Percentiles rank a stretch among this genome's conserved stretches.
These are phyloP conservation scores for Hericium coralloides DNA, from an alignment of 768 basidiomycete species.

Conservation along the genomic window DNA sequence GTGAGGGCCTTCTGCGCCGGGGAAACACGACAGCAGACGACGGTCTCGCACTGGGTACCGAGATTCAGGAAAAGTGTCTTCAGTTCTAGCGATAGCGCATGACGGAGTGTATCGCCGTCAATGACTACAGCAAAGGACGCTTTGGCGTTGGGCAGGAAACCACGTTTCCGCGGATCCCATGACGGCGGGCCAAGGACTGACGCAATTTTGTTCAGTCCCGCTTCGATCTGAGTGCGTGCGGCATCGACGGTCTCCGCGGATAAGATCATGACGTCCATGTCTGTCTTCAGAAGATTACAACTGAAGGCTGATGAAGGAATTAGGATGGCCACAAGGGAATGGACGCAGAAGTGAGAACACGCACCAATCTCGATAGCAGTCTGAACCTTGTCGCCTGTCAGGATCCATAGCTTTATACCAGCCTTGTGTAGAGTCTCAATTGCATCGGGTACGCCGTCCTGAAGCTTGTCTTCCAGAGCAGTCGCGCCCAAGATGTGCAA, in stretches of 20 bases:
- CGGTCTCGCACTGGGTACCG: slow-evolving; percentile 94
- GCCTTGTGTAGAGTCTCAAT: slow-evolving; percentile 88
- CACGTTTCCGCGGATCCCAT: slow-evolving; percentile 49
- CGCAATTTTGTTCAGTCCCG: slow-evolving; percentile 89
- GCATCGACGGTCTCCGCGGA: slow-evolving; percentile 73
- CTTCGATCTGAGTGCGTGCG: slow-evolving; percentile 82
- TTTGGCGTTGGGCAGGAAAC: slow-evolving; percentile 54
- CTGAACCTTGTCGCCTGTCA: slow-evolving; percentile 97
- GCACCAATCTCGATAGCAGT: slow-evolving; percentile 93
- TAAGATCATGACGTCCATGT: slow-evolving; percentile 97
- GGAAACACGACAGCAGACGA: slow-evolving; percentile 96
- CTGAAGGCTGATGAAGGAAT: slow-evolving; percentile 48
- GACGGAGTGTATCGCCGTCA: slow-evolving; percentile 85
- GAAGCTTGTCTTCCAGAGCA: slow-evolving; percentile 93
- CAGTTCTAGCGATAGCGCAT: slow-evolving; percentile 68
- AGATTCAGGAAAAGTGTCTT: slow-evolving; percentile 86
- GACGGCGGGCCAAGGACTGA: slow-evolving; percentile 74
- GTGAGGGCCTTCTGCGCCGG: slow-evolving; percentile 98
- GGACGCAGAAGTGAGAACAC: slow-evolving; percentile 2
- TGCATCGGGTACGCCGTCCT: slow-evolving; percentile 94
- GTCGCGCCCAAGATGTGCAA: slow-evolving; percentile 88
- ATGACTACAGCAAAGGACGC: slow-evolving; percentile 91
- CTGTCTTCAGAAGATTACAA: slow-evolving; percentile 87
- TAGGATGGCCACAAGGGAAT: not conserved
- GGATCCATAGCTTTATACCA: slow-evolving; percentile 97